phyloP scores from a whole-genome alignment of 768 basidiomycete species.

The Daedalea quercina region DNA sequence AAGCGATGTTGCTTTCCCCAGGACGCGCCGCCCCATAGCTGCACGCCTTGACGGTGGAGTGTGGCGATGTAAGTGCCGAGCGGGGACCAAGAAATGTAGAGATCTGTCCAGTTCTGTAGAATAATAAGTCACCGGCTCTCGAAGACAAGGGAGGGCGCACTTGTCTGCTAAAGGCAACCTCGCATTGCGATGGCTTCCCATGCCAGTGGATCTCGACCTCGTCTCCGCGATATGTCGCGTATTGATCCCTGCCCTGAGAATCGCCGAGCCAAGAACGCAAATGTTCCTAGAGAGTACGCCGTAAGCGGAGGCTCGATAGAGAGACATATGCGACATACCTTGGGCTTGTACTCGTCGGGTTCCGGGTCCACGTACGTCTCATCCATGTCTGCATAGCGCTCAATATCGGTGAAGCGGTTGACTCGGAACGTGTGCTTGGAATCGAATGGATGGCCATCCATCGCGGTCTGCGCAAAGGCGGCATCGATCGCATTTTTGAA shows the following conservation, averaged over 20 bases:
- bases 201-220: conserved; percentile 92
- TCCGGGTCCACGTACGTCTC: conserved; percentile 76
- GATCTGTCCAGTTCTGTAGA: conserved; percentile 94
- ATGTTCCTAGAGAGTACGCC: conserved; percentile 62
- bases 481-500: conserved; percentile 68
- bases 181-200: conserved; percentile 82
- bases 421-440: conserved; percentile 78
- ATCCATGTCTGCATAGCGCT: conserved; percentile 69
- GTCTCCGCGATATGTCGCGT: conserved; percentile 88
- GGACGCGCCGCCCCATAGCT: conserved; percentile 90
- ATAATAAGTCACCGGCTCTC: too few species aligned
- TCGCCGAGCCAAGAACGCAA: conserved; percentile 93
- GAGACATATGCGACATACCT: conserved; percentile 37
- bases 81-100: conserved; percentile 96
- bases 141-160: conserved; percentile 36
- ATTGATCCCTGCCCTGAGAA: conserved; percentile 89
- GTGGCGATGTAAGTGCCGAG: conserved; percentile 93
- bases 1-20: conserved; percentile 88
- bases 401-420: conserved; percentile 87
- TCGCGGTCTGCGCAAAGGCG: conserved; percentile 51
- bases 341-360: conserved; percentile 64
- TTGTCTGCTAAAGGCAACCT: conserved; percentile 66
- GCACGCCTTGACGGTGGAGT: conserved; percentile 90
- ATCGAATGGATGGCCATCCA: conserved; percentile 83
- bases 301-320: neutral